Conservation (phyloP, 2,329 filamentous ascomycete species). For the Ascochyta rabiei region DNA sequence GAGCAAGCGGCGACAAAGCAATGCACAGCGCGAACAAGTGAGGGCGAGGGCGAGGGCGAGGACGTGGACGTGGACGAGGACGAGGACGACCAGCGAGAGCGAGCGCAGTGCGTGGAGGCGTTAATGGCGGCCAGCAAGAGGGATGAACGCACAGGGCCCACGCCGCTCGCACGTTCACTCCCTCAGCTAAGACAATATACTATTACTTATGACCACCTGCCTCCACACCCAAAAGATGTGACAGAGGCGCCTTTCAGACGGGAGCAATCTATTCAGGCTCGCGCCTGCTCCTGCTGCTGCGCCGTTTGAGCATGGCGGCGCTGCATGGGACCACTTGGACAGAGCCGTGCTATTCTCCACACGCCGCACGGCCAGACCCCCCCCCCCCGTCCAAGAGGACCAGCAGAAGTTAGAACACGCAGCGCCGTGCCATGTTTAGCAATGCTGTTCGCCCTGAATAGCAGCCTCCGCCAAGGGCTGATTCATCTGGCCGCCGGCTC, state of each 20-base stretch:
- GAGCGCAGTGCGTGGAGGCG: constrained; percentile 7
- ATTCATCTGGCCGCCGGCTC: background rate
- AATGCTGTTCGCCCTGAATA: background rate
- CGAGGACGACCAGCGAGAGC: constrained; percentile 2
- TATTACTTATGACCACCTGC: too few species aligned
- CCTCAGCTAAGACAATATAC: constrained; percentile 12
- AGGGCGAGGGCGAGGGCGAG: background rate
- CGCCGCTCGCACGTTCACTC: constrained; percentile 1
- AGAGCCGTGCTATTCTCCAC: background rate
- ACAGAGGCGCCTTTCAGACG: constrained; percentile 13
- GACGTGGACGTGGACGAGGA: background rate
- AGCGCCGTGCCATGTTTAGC: background rate
- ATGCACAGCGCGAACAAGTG: background rate
- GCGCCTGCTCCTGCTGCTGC: background rate
- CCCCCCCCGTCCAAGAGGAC: constrained; percentile 17
- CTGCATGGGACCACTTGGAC: background rate
- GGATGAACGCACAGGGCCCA: constrained; percentile 17
- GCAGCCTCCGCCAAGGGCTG: constrained; percentile 10
- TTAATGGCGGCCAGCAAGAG: constrained; percentile 13
- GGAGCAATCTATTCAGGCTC: constrained; percentile 11
- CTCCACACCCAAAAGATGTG: constrained; percentile 13
- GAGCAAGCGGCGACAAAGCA: background rate
- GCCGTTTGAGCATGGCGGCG: background rate
- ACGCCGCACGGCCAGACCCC: constrained; percentile 3
- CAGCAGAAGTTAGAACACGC: constrained; percentile 10